These are phyloP conservation scores for Filobasidium uniguttulatum DNA, from an alignment of 1,284 basidiomycete genomes.

Conservation along the genomic window DNA sequence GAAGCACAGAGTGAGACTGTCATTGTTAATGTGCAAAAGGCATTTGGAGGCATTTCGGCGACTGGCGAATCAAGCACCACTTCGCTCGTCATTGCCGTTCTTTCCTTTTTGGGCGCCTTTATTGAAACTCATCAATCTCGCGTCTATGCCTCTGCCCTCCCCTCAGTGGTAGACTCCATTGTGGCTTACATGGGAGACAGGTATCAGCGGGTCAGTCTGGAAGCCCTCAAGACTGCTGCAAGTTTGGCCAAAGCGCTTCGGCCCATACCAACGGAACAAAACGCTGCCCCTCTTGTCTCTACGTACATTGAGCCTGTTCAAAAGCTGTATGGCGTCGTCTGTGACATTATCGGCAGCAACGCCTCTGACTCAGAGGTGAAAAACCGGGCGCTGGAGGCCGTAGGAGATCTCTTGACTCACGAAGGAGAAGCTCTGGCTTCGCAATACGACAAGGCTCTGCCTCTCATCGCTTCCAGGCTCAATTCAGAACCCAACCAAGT, in stretches of 20 bases:
- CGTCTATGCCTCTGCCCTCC: constrained; percentile 50
- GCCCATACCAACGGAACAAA: constrained; percentile 22
- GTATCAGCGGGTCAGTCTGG: constrained; percentile 45
- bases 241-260: constrained; percentile 39
- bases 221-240: constrained; percentile 51
- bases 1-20: constrained; percentile 51
- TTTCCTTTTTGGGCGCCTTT: constrained; percentile 72
- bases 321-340: constrained; percentile 58
- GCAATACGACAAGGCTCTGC: constrained; percentile 37
- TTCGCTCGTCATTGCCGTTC: constrained; percentile 58
- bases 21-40: constrained; percentile 32
- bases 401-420: constrained; percentile 74
- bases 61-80: constrained; percentile 47
- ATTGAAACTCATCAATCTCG: constrained; percentile 65
- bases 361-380: constrained; percentile 88
- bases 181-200: constrained; percentile 51
- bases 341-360: constrained; percentile 55
- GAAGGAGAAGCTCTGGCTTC: constrained; percentile 52
- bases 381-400: constrained; percentile 61
- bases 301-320: constrained; percentile 44
- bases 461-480: constrained; percentile 63
- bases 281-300: constrained; percentile 24
- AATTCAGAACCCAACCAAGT: constrained; percentile 44
- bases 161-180: constrained; percentile 55
- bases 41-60: constrained; percentile 27